A percentile compares a stretch with the other conserved stretches of the same genome.
Evolutionary conservation across 129 eudicot species (phyloP).

Genomic region (Helianthus tuberosus): DNA sequence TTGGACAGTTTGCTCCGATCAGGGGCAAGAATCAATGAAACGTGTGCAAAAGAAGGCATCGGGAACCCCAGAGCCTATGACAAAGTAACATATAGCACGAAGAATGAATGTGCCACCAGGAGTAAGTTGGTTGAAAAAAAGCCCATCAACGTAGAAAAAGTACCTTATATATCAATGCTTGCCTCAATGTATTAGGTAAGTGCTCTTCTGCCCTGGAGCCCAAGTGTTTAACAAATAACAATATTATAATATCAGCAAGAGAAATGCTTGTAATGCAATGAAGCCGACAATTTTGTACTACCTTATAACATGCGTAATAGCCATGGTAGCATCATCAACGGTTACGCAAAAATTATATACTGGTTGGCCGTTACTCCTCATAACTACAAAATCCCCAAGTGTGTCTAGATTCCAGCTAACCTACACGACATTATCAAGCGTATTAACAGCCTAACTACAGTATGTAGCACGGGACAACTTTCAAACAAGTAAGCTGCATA

Average conservation of each 20-base stretch:
- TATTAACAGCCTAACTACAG: slow-evolving; percentile 38
- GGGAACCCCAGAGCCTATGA: slow-evolving; percentile 83
- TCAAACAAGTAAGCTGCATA: slow-evolving; percentile 16
- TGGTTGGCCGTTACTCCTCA: slow-evolving; percentile 99
- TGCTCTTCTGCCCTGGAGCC: slow-evolving; percentile 93
- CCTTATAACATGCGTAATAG: slow-evolving; percentile 95
- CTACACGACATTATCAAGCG: slow-evolving; percentile 58
- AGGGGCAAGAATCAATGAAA: slow-evolving; percentile 94
- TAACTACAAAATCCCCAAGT: slow-evolving; percentile 96
- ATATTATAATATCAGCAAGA: slow-evolving; percentile 14
- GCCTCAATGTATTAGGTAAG: slow-evolving; percentile 96
- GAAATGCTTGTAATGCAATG: slow-evolving; percentile 12
- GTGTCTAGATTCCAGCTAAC: slow-evolving; percentile 93
- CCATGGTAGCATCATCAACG: slow-evolving; percentile 99
- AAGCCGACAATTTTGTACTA: slow-evolving; percentile 23
- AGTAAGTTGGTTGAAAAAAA: slow-evolving; percentile 16
- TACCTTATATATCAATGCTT: slow-evolving; percentile 93
- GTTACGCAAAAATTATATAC: slow-evolving; percentile 98
- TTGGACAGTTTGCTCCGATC: slow-evolving; percentile 96
- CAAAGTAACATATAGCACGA: slow-evolving; percentile 13
- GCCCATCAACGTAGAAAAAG: slow-evolving; percentile 8
- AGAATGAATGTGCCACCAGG: neutral
- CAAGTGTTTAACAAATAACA: slow-evolving; percentile 22
- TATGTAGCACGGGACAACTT: slow-evolving; percentile 1
- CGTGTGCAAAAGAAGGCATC: slow-evolving; percentile 94